These are phyloP conservation scores for Penicillium dipodomyicola DNA, from an alignment of 495 filamentous ascomycete genomes.

Conservation along the genomic window DNA sequence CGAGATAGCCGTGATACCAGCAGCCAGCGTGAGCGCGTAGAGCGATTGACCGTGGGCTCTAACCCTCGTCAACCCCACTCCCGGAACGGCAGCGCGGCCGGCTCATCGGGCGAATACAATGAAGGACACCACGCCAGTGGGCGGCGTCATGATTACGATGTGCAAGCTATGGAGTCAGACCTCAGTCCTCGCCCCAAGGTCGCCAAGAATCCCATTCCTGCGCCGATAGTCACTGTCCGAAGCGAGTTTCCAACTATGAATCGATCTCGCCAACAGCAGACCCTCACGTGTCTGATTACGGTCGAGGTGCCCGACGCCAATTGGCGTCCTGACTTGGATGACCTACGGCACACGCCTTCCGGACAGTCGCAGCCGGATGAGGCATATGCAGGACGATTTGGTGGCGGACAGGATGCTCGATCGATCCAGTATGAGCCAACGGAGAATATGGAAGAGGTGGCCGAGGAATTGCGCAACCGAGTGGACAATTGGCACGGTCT, in stretches of 20 bases:
- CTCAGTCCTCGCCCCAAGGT: constrained; percentile 65
- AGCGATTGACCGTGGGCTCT: constrained; percentile 56
- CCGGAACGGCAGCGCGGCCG: constrained; percentile 73
- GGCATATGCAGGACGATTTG: constrained; percentile 34
- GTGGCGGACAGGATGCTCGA: constrained; percentile 33
- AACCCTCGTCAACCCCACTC: constrained; percentile 49
- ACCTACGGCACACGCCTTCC: constrained; percentile 64
- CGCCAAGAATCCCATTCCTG: constrained; percentile 85
- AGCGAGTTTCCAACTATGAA: constrained; percentile 96
- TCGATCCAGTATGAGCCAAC: constrained; percentile 44
- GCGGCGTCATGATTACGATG: constrained; percentile 88
- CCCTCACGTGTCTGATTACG: constrained; percentile 88
- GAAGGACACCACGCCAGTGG: constrained; percentile 54
- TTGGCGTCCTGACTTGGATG: constrained; percentile 84
- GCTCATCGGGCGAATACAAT: constrained; percentile 73
- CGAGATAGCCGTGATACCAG: constrained; percentile 58
- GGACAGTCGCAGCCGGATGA: constrained; percentile 53
- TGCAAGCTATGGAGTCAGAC: constrained; percentile 92
- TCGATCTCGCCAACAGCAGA: constrained; percentile 90
- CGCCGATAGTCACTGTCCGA: constrained; percentile 85
- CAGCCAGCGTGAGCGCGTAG: constrained; percentile 51
- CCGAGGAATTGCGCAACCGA: constrained; percentile 76
- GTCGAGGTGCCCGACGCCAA: constrained; percentile 92
- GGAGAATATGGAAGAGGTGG: constrained; percentile 78
- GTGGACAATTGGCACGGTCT: constrained; percentile 99